Percentiles rank a stretch among this genome's conserved stretches.
These are phyloP conservation scores for Auricularia heimuer DNA, from an alignment of 768 basidiomycete genomes.

Conservation along the genomic window DNA sequence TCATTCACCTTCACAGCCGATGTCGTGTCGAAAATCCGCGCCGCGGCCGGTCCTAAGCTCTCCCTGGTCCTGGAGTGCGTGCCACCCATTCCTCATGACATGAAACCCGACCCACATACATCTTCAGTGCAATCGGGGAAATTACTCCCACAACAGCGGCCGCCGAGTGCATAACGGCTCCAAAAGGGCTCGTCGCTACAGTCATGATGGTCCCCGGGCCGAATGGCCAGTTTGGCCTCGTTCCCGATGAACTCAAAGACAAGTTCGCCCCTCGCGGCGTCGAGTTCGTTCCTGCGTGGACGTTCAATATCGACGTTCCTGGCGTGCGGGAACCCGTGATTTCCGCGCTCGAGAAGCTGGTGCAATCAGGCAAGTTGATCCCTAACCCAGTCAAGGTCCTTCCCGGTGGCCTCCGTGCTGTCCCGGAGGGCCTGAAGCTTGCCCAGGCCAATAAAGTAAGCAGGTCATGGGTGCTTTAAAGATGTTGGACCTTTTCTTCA, in stretches of 20 bases:
- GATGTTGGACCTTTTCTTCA: not conserved
- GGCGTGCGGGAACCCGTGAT: constrained; percentile 1
- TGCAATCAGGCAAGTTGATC: not conserved
- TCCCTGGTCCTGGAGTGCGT: too few relatives aligned
- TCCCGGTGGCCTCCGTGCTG: constrained; percentile 5
- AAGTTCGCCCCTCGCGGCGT: not conserved
- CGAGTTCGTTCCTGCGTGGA: constrained; percentile 6
- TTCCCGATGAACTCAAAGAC: too few relatives aligned
- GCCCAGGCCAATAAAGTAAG: constrained; percentile 3
- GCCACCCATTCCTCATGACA: too few relatives aligned
- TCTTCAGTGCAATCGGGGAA: too few relatives aligned
- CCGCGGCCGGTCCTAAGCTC: too few relatives aligned
- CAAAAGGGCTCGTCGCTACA: not conserved
- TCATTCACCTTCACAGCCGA: too few relatives aligned
- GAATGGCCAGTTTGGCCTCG: not conserved
- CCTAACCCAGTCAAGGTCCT: constrained; percentile 9
- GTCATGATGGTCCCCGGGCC: not conserved
- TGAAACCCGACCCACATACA: too few relatives aligned
- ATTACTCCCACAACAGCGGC: not conserved
- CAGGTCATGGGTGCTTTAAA: not conserved
- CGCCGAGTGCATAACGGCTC: constrained; percentile 3
- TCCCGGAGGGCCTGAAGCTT: constrained; percentile 6
- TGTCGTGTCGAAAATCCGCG: too few relatives aligned
- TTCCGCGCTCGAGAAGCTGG: not conserved
- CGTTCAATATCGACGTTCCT: not conserved